Evolutionary conservation across 164 flowering plant species (phyloP).

Genomic region (Akebia trifoliata): DNA sequence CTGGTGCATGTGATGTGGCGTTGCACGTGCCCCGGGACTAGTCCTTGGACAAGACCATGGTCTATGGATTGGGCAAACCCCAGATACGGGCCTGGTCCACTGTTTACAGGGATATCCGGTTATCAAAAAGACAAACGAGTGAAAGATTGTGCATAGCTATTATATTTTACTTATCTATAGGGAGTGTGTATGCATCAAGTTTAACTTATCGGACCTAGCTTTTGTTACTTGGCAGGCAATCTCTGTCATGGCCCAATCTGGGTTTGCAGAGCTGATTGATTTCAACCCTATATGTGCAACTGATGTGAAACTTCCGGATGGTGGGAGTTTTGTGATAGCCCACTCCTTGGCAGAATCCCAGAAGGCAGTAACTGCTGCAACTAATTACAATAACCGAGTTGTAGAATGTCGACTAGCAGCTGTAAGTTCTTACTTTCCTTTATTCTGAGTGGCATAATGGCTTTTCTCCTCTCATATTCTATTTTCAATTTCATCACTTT

Average conservation of each 20-base stretch:
- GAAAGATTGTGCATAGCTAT: too few relatives aligned
- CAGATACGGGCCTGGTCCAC: too few relatives aligned
- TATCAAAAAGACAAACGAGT: too few relatives aligned
- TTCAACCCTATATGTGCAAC: slow-evolving; percentile 94
- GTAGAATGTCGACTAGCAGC: slow-evolving; percentile 94
- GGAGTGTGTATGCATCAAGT: neutral
- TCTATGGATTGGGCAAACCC: too few relatives aligned
- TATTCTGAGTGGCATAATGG: neutral
- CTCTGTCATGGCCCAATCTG: slow-evolving; percentile 90
- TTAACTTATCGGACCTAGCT: neutral
- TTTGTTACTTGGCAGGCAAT: slow-evolving; percentile 58
- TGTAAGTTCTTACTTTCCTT: slow-evolving; percentile 40
- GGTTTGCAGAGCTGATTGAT: slow-evolving; percentile 93
- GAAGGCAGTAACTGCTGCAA: slow-evolving; percentile 97
- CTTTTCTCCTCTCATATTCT: neutral
- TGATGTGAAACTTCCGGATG: slow-evolving; percentile 93
- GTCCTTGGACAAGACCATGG: too few relatives aligned
- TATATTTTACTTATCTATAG: neutral
- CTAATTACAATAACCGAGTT: slow-evolving; percentile 93
- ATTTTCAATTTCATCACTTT: too few relatives aligned
- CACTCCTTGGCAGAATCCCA: slow-evolving; percentile 94
- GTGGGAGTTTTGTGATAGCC: slow-evolving; percentile 88
- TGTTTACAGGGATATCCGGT: too few relatives aligned
- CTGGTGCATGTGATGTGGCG: too few relatives aligned
- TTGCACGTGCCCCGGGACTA: too few relatives aligned